Evolutionary conservation across 257 asterid species (phyloP).

Genomic region (Anisodus acutangulus): DNA sequence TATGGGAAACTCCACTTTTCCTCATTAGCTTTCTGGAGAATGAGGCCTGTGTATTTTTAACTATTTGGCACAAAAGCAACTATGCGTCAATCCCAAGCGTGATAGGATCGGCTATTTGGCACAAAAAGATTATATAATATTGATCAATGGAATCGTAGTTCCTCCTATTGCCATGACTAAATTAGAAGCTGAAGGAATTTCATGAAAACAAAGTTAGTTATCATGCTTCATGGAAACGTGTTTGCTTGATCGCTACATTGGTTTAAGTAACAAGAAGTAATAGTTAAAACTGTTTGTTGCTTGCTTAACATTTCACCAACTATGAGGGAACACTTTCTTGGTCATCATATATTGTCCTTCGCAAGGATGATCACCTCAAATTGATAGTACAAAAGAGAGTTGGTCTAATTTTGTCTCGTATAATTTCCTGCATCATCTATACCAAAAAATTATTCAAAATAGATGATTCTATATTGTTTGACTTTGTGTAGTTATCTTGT

Average conservation of each 20-base stretch:
- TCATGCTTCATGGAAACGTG: neutral
- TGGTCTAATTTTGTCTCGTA: neutral
- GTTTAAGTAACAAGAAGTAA: constrained; percentile 9
- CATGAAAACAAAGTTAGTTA: neutral
- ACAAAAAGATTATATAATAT: neutral
- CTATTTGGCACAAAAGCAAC: neutral
- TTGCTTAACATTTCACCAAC: neutral
- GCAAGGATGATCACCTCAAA: neutral
- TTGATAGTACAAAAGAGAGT: neutral
- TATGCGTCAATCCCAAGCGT: neutral
- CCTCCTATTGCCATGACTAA: neutral
- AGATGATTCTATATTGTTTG: neutral
- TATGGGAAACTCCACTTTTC: neutral
- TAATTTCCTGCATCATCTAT: constrained; percentile 7
- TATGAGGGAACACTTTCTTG: neutral
- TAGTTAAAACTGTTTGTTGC: neutral
- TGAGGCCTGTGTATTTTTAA: neutral
- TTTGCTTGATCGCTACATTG: neutral
- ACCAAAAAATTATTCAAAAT: neutral
- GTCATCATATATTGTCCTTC: neutral
- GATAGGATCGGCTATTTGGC: neutral
- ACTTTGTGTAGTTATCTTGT: constrained; percentile 23
- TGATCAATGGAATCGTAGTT: neutral
- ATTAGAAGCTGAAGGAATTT: neutral
- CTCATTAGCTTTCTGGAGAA: neutral